These are phyloP conservation scores for Dalechampia spathulata DNA, from an alignment of 441 rosid genomes.

Conservation along the genomic window DNA sequence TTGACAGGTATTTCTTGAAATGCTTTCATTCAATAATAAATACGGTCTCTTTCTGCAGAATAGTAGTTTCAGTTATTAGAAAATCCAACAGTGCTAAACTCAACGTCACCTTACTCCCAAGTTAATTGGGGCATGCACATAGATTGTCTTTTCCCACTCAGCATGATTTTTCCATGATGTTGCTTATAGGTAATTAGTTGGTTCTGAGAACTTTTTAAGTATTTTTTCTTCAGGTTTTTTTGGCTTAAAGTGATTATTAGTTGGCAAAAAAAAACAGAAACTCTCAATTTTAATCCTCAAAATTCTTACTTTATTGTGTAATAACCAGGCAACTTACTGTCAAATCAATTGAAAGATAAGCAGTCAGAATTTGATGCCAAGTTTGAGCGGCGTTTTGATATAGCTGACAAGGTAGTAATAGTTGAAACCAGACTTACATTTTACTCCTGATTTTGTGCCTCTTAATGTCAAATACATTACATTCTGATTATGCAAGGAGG, in stretches of 20 bases:
- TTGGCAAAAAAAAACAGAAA: not conserved
- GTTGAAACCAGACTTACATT: not conserved
- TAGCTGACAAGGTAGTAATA: conserved; percentile 57
- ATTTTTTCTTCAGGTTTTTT: not conserved
- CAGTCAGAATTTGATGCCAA: conserved; percentile 64
- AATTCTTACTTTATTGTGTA: conserved; percentile 9
- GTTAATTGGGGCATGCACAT: too few relatives aligned
- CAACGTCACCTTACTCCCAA: too few relatives aligned
- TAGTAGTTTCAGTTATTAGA: too few relatives aligned
- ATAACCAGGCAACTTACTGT: conserved; percentile 47
- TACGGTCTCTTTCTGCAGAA: not conserved
- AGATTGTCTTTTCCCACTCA: too few relatives aligned
- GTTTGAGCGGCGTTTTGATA: conserved; percentile 52
- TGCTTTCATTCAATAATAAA: conserved; percentile 15
- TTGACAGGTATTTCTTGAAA: conserved; percentile 57
- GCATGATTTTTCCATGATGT: not conserved
- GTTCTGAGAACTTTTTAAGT: not conserved
- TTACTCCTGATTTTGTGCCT: not conserved
- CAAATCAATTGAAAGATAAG: conserved; percentile 49
- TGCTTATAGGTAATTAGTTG: not conserved
- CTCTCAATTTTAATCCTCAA: not conserved
- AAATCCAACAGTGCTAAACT: too few relatives aligned
- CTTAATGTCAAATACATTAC: conserved; percentile 7
- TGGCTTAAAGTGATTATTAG: not conserved
- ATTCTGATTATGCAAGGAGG: not conserved